These are phyloP conservation scores for Colletotrichum camelliae DNA, from an alignment of 2,329 filamentous ascomycete species.

Conservation along the genomic window DNA sequence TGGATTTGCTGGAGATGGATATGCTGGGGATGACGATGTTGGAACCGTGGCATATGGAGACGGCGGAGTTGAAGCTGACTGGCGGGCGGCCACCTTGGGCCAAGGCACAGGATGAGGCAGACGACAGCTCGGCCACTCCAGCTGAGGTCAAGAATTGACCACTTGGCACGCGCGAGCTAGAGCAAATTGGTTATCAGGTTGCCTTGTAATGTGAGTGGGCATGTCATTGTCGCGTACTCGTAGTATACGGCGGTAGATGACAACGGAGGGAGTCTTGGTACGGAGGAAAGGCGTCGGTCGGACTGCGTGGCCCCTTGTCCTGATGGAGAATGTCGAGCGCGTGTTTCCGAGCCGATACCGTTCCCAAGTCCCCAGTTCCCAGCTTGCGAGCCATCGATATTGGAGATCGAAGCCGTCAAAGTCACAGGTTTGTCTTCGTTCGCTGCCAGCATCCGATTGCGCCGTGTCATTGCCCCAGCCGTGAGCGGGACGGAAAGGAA, in stretches of 20 bases:
- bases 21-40: conserved; percentile 1
- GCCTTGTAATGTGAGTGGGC: neutral
- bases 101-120: conserved; percentile 1
- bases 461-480: neutral
- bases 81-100: neutral
- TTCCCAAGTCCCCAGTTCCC: neutral
- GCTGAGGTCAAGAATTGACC: neutral
- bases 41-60: neutral
- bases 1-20: neutral
- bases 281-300: neutral
- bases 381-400: neutral
- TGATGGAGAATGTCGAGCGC: neutral
- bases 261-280: neutral
- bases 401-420: neutral
- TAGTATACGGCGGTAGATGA: neutral
- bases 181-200: neutral
- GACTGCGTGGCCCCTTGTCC: neutral
- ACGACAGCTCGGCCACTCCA: neutral
- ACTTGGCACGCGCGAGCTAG: neutral
- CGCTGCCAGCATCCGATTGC: neutral
- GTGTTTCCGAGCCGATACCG: neutral
- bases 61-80: neutral
- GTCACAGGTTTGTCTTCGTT: neutral
- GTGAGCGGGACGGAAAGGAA: neutral
- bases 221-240: neutral